phyloP scores from a whole-genome alignment of 2,329 filamentous ascomycete genomes.

The Phaeosphaeriaceae sp. region DNA sequence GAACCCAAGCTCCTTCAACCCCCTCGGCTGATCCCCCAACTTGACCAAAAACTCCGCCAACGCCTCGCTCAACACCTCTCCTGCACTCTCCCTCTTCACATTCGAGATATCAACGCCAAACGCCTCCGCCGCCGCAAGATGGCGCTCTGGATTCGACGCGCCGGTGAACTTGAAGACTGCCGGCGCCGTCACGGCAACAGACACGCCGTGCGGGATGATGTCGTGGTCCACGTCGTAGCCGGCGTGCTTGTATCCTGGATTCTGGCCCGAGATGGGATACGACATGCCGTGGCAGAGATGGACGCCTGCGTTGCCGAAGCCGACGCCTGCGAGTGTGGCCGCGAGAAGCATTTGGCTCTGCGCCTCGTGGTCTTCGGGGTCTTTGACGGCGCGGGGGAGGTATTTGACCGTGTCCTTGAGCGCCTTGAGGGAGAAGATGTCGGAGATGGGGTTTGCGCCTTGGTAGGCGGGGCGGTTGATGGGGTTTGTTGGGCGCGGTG shows the following conservation, averaged over 20 bases:
- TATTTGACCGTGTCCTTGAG: slow-evolving; percentile 87
- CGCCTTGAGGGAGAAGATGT: slow-evolving; percentile 92
- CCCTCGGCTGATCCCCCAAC: slow-evolving; percentile 88
- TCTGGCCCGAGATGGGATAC: slow-evolving; percentile 95
- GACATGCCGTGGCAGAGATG: slow-evolving; percentile 93
- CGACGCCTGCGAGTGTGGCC: slow-evolving; percentile 90
- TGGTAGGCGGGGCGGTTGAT: slow-evolving; percentile 93
- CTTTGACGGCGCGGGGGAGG: slow-evolving; percentile 82
- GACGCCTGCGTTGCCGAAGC: slow-evolving; percentile 96
- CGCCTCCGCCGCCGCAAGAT: slow-evolving; percentile 84
- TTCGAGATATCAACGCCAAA: slow-evolving; percentile 91
- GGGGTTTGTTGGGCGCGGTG: slow-evolving; percentile 84
- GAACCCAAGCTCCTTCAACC: slow-evolving; percentile 85
- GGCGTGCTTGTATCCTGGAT: slow-evolving; percentile 84
- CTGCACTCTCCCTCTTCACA: slow-evolving; percentile 87
- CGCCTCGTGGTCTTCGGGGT: slow-evolving; percentile 90
- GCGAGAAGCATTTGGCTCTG: slow-evolving; percentile 96
- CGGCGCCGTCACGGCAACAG: slow-evolving; percentile 90
- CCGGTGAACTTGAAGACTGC: slow-evolving; percentile 94
- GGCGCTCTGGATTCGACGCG: slow-evolving; percentile 88
- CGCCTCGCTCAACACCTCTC: slow-evolving; percentile 85
- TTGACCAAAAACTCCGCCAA: slow-evolving; percentile 79
- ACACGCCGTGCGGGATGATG: slow-evolving; percentile 95
- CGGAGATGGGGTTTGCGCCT: slow-evolving; percentile 95
- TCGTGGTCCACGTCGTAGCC: slow-evolving; percentile 81